Evolutionary conservation across 2,329 filamentous ascomycete genomes (phyloP).

Genomic region (Fusarium tanahbumbuense): DNA sequence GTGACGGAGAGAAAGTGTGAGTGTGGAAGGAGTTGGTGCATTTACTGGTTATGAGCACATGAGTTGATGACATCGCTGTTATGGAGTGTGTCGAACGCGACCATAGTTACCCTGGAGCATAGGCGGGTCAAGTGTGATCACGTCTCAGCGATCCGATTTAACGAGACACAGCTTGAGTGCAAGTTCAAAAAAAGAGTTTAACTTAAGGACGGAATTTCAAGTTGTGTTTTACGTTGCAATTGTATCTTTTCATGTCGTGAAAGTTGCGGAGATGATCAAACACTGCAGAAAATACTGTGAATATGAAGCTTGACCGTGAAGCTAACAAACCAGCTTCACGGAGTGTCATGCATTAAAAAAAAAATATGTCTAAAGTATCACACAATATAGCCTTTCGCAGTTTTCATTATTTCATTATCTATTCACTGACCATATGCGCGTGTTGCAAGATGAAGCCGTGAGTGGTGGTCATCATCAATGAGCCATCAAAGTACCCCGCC

Average conservation of each 20-base stretch:
- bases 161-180: too few relatives aligned
- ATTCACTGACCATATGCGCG: neutral
- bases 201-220: neutral
- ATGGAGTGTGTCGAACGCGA: neutral
- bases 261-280: too few relatives aligned
- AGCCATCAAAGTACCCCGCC: neutral
- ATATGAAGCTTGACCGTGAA: too few relatives aligned
- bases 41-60: neutral
- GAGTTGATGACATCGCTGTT: neutral
- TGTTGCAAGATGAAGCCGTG: neutral
- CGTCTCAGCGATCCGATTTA: neutral
- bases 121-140: accelerated
- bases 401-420: too few relatives aligned
- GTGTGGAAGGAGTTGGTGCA: neutral
- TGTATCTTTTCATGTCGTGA: too few relatives aligned
- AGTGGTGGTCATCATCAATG: neutral
- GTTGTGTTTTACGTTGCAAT: neutral
- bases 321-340: too few relatives aligned
- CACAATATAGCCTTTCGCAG: too few relatives aligned
- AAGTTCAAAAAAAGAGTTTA: too few relatives aligned
- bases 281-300: too few relatives aligned
- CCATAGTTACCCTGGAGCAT: neutral
- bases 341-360: too few relatives aligned
- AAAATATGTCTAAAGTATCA: too few relatives aligned
- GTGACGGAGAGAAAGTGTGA: neutral